Conservation (phyloP, 331 rosid species). For the Acacia pycnantha region DNA sequence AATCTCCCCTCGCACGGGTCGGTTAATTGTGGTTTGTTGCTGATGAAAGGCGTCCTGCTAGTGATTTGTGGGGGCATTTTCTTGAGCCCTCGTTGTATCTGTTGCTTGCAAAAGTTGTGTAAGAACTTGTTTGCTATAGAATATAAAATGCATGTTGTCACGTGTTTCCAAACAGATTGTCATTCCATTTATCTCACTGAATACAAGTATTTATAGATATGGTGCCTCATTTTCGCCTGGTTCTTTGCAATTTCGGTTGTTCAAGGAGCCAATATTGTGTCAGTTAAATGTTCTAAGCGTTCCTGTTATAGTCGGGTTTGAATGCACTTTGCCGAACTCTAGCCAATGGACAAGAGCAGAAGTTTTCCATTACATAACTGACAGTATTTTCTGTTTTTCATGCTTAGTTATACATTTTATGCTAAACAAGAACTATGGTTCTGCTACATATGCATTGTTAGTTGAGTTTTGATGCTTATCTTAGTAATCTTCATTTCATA, state of each 20-base stretch:
- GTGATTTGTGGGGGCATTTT: slow-evolving; percentile 32
- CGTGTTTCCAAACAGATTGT: not conserved
- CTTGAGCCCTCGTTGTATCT: slow-evolving; percentile 26
- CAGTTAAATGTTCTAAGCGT: not conserved
- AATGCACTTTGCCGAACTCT: not conserved
- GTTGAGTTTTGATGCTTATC: not conserved
- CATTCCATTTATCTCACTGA: not conserved
- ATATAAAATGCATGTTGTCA: slow-evolving; percentile 16
- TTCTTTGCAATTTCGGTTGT: not conserved
- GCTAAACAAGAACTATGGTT: not conserved
- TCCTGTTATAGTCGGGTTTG: not conserved
- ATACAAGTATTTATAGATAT: not conserved
- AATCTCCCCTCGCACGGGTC: not conserved
- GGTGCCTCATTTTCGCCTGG: slow-evolving; percentile 3
- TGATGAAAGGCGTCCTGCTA: slow-evolving; percentile 20
- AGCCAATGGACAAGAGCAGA: not conserved
- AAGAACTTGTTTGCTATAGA: slow-evolving; percentile 24
- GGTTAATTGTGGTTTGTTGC: not conserved
- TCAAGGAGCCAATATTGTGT: not conserved
- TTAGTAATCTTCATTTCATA: not conserved
- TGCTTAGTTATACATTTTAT: not conserved
- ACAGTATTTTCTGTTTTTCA: not conserved
- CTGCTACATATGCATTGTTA: not conserved
- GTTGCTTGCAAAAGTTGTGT: slow-evolving; percentile 20
- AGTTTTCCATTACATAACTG: not conserved